Percentiles rank a stretch among this genome's conserved stretches.
Evolutionary conservation across 2,329 filamentous ascomycete genomes (phyloP).

Genomic region (Ophiostoma sp.): DNA sequence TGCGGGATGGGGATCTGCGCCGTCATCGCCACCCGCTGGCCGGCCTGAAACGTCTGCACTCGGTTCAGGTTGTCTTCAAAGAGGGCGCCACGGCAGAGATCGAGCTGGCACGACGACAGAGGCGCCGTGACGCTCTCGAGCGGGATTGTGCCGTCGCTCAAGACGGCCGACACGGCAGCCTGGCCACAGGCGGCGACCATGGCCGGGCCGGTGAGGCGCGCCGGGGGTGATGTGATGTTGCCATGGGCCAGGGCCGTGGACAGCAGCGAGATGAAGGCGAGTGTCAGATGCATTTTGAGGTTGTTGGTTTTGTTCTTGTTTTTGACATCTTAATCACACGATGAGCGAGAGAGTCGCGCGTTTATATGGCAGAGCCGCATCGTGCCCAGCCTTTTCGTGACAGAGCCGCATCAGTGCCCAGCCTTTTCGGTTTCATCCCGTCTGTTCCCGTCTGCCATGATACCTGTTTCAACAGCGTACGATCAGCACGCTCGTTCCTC

Average conservation of each 20-base stretch:
- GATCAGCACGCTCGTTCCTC: neutral
- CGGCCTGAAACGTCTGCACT: conserved; percentile 41
- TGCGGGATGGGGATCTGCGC: conserved; percentile 42
- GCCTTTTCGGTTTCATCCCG: no score
- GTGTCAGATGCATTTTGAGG: neutral
- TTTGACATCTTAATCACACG: neutral
- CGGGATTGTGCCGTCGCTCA: conserved; percentile 37
- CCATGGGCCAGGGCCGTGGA: conserved; percentile 40
- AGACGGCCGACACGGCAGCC: conserved; percentile 36
- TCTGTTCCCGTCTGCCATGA: no score
- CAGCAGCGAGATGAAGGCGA: conserved; percentile 24
- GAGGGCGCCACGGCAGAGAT: conserved; percentile 45
- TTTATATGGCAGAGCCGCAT: neutral
- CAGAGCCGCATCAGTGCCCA: no score
- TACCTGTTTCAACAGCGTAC: neutral
- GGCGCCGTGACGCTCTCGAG: conserved; percentile 32
- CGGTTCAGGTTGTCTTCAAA: conserved; percentile 43
- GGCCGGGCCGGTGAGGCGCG: conserved; percentile 41
- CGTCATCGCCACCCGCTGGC: conserved; percentile 42
- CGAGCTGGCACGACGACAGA: conserved; percentile 36
- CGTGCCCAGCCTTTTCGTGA: neutral
- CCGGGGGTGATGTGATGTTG: conserved; percentile 39
- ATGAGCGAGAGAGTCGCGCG: neutral
- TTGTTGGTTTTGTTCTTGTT: conserved; percentile 14
- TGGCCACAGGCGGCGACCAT: conserved; percentile 44